A percentile compares a stretch with the other conserved stretches of the same genome.
phyloP scores from a whole-genome alignment of 1,284 basidiomycete species.

The Heterobasidion annosum region DNA sequence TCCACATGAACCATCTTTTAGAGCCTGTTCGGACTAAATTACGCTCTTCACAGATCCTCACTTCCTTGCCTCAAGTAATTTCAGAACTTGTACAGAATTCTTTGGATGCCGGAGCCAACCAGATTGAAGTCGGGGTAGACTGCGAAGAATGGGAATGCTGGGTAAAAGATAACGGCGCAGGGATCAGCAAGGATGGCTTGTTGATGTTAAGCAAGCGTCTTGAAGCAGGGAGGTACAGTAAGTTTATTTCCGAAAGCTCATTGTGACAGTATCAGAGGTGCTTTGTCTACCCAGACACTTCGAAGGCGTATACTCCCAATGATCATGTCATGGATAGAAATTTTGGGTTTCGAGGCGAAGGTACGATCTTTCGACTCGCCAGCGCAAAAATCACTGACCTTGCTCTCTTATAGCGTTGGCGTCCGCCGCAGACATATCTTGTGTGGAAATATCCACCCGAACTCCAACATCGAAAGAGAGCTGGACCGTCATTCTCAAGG shows the following conservation, averaged over 20 bases:
- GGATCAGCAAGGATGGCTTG: slow-evolving; percentile 58
- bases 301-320: slow-evolving; percentile 49
- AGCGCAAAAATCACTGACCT: background rate
- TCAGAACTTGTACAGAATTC: slow-evolving; percentile 84
- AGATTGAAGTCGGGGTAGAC: slow-evolving; percentile 59
- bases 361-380: slow-evolving; percentile 26
- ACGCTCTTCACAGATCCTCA: slow-evolving; percentile 77
- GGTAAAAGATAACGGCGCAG: slow-evolving; percentile 77
- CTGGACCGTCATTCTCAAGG: slow-evolving; percentile 73
- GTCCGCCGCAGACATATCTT: slow-evolving; percentile 70
- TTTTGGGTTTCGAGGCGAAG: slow-evolving; percentile 89
- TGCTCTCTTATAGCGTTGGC: slow-evolving; percentile 50
- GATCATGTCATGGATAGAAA: slow-evolving; percentile 44
- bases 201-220: slow-evolving; percentile 39
- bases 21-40: slow-evolving; percentile 52
- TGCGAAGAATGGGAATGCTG: slow-evolving; percentile 69
- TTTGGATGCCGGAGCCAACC: slow-evolving; percentile 56
- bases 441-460: slow-evolving; percentile 72
- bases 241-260: slow-evolving; percentile 16
- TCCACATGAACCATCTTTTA: slow-evolving; percentile 29
- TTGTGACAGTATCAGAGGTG: background rate
- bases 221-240: slow-evolving; percentile 58
- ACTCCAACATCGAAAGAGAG: slow-evolving; percentile 47
- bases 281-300: slow-evolving; percentile 41
- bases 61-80: slow-evolving; percentile 69